phyloP scores from a whole-genome alignment of 768 basidiomycete genomes.

The Galerina sulciceps region DNA sequence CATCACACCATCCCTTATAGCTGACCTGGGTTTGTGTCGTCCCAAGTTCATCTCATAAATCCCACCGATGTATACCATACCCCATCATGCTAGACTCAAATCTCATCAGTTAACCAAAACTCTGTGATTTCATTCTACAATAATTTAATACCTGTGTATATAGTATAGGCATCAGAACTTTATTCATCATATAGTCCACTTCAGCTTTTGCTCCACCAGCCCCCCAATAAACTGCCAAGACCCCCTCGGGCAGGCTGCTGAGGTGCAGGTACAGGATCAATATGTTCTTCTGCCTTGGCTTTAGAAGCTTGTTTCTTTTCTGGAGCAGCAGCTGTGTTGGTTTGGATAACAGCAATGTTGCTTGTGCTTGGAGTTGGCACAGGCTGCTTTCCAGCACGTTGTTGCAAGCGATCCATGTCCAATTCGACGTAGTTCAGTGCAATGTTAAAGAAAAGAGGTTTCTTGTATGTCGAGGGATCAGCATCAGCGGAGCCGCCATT shows the following conservation, averaged over 20 bases:
- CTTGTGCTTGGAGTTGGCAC: constrained; percentile 24
- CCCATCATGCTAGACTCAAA: too few relatives aligned
- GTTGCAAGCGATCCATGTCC: constrained; percentile 78
- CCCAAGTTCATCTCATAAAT: neutral
- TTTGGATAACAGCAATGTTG: constrained; percentile 23
- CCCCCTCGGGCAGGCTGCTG: constrained; percentile 52
- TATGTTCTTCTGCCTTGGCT: constrained; percentile 61
- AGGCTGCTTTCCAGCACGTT: constrained; percentile 67
- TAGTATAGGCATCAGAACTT: too few relatives aligned
- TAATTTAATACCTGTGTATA: too few relatives aligned
- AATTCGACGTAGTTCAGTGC: constrained; percentile 91
- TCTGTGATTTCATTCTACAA: too few relatives aligned
- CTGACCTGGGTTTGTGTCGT: neutral
- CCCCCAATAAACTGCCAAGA: constrained; percentile 70
- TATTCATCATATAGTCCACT: neutral
- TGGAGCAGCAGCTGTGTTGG: constrained; percentile 29
- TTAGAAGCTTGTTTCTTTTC: constrained; percentile 56
- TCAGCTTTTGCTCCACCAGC: constrained; percentile 73
- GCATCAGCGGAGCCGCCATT: constrained; percentile 65
- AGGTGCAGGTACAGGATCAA: constrained; percentile 54
- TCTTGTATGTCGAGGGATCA: constrained; percentile 62
- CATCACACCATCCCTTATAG: neutral
- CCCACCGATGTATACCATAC: too few relatives aligned
- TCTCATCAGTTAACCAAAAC: too few relatives aligned
- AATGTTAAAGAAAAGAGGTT: constrained; percentile 92